Conservation (phyloP, 2,329 filamentous ascomycete species). For the Clonostachys solani region DNA sequence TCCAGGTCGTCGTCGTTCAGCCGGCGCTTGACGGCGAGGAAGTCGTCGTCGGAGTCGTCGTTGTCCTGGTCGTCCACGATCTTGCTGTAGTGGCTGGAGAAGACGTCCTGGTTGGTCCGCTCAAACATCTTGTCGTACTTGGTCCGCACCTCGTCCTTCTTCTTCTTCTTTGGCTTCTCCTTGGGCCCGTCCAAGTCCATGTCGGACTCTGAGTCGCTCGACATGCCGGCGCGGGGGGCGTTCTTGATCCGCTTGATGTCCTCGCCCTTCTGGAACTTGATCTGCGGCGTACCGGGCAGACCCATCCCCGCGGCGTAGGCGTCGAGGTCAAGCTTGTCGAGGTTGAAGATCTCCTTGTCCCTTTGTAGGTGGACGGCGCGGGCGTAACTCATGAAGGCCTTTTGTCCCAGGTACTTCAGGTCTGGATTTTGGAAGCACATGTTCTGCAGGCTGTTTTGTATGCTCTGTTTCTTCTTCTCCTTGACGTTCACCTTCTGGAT, state of each 20-base stretch:
- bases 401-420: constrained; percentile 91
- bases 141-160: constrained; percentile 74
- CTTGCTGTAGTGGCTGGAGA: constrained; percentile 91
- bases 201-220: constrained; percentile 54
- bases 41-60: constrained; percentile 69
- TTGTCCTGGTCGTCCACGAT: constrained; percentile 61
- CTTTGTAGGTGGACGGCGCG: constrained; percentile 83
- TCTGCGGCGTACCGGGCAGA: constrained; percentile 84
- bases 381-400: constrained; percentile 89
- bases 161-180: constrained; percentile 47
- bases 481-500: constrained; percentile 83
- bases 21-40: constrained; percentile 86
- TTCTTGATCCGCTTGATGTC: constrained; percentile 87
- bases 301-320: constrained; percentile 82
- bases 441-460: constrained; percentile 81
- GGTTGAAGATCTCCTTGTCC: constrained; percentile 86
- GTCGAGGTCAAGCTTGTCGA: constrained; percentile 79
- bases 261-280: constrained; percentile 89
- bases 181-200: constrained; percentile 44
- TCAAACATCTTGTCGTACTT: constrained; percentile 99
- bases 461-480: constrained; percentile 82
- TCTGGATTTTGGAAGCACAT: constrained; percentile 96
- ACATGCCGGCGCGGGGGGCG: constrained; percentile 65
- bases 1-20: constrained; percentile 66
- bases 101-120: constrained; percentile 88